A percentile compares a stretch with the other conserved stretches of the same genome.
These are phyloP conservation scores for Dichomitus squalens DNA, from an alignment of 1,284 basidiomycete genomes.

Conservation along the genomic window DNA sequence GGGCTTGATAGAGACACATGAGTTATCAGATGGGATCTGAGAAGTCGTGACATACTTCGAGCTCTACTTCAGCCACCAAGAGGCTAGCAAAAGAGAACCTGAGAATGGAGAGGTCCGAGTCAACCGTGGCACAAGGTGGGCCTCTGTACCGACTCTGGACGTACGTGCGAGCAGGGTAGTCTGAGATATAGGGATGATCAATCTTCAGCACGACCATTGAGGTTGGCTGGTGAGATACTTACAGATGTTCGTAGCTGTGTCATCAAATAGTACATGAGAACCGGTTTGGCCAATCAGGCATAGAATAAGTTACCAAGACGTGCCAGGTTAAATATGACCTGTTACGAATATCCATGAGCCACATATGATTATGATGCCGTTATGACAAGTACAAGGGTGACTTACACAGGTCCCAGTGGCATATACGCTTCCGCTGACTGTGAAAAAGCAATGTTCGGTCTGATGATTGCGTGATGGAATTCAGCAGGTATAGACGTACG, in stretches of 20 bases:
- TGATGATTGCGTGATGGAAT: neutral
- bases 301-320: neutral
- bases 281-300: no score
- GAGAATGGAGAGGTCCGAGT: neutral
- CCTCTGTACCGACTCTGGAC: no score
- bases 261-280: neutral
- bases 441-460: neutral
- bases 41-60: neutral
- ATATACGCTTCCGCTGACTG: neutral
- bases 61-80: neutral
- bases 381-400: neutral
- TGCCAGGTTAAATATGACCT: neutral
- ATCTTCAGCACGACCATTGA: neutral
- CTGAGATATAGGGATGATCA: neutral
- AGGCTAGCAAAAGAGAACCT: neutral
- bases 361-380: no score
- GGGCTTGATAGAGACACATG: no score
- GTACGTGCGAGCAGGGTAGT: neutral
- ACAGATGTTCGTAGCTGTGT: neutral
- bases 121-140: no score
- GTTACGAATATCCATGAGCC: neutral
- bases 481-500: neutral
- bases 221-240: neutral
- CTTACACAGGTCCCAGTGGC: neutral
- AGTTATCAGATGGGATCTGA: no score